Evolutionary conservation across 306 rosid genomes (phyloP).

Genomic region (Cicer pinnatifidum): DNA sequence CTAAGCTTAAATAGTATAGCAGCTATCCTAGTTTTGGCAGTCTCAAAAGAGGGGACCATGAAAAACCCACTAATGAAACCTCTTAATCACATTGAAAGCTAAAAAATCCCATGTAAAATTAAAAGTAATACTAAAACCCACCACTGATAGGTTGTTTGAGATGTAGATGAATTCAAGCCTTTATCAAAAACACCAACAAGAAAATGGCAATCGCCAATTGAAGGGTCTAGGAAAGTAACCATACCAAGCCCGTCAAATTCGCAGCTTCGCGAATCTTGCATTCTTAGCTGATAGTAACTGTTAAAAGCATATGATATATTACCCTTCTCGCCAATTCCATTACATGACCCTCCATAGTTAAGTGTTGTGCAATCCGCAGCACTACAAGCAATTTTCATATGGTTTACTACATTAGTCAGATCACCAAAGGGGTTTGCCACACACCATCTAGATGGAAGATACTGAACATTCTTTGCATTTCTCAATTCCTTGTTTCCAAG

Average conservation of each 20-base stretch:
- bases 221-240: constrained; percentile 85
- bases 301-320: constrained; percentile 92
- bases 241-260: constrained; percentile 87
- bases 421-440: constrained; percentile 76
- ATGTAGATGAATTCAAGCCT: constrained; percentile 52
- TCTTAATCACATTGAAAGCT: constrained; percentile 47
- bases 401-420: constrained; percentile 63
- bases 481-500: constrained; percentile 66
- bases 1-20: constrained; percentile 48
- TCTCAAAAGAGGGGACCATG: constrained; percentile 56
- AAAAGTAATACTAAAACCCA: constrained; percentile 50
- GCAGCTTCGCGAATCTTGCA: constrained; percentile 82
- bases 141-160: constrained; percentile 40
- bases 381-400: constrained; percentile 78
- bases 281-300: constrained; percentile 89
- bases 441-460: constrained; percentile 95
- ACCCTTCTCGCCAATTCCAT: constrained; percentile 83
- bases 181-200: constrained; percentile 78
- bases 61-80: constrained; percentile 62
- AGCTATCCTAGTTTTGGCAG: constrained; percentile 44
- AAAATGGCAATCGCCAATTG: constrained; percentile 81
- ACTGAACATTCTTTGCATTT: constrained; percentile 78
- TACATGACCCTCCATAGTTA: constrained; percentile 90
- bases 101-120: constrained; percentile 49
- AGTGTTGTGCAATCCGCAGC: constrained; percentile 93